Percentiles rank a stretch among this genome's conserved stretches.
These are phyloP conservation scores for Amphibolis antarctica DNA, from an alignment of 106 monocot species.

Conservation along the genomic window DNA sequence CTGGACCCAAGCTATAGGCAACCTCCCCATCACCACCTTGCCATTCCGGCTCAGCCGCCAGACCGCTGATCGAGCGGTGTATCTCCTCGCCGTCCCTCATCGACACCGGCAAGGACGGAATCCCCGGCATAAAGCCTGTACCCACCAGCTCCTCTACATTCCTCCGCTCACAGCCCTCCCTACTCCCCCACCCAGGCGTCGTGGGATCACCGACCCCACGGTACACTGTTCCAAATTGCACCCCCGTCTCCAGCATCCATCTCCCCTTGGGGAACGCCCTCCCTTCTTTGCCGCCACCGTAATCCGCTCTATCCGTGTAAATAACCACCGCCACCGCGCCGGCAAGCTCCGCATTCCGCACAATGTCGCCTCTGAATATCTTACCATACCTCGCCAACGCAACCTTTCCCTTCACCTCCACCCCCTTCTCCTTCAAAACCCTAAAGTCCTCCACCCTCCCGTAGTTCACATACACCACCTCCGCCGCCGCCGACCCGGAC, in stretches of 20 bases:
- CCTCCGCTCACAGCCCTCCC: constrained; percentile 41
- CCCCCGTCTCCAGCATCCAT: constrained; percentile 57
- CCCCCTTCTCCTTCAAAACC: constrained; percentile 18
- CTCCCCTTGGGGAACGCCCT: constrained; percentile 32
- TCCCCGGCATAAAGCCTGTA: constrained; percentile 44
- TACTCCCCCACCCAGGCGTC: constrained; percentile 74
- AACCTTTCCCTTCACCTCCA: constrained; percentile 34
- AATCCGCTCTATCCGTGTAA: constrained; percentile 44
- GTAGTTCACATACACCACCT: constrained; percentile 55
- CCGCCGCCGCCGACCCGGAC: constrained; percentile 44
- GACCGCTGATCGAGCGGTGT: constrained; percentile 39
- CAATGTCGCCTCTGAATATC: constrained; percentile 70
- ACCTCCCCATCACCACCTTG: background rate
- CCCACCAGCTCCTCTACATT: constrained; percentile 40
- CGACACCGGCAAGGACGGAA: constrained; percentile 77
- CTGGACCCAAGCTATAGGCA: constrained; percentile 26
- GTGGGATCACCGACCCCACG: constrained; percentile 53
- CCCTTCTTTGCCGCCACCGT: constrained; percentile 24
- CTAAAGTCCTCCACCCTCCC: constrained; percentile 57
- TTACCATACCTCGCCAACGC: constrained; percentile 56
- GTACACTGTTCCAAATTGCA: constrained; percentile 50
- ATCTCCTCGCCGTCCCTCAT: constrained; percentile 35
- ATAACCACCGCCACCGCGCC: constrained; percentile 49
- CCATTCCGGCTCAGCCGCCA: no score
- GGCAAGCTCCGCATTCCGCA: constrained; percentile 38